Evolutionary conservation across 2,329 filamentous ascomycete genomes (phyloP).

Genomic region (Pezicula radicicola): DNA sequence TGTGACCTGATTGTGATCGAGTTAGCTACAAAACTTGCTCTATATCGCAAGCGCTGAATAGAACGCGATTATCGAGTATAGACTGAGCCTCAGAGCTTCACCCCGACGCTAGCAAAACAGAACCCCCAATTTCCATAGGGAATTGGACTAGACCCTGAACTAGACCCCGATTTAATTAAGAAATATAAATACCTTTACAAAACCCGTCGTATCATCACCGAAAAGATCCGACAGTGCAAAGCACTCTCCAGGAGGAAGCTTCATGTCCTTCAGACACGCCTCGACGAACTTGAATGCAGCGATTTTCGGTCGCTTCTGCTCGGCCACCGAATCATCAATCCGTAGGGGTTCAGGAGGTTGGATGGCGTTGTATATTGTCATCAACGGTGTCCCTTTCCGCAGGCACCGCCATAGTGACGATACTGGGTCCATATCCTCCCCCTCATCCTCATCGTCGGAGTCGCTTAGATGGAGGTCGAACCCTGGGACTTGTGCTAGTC

Average conservation of each 20-base stretch:
- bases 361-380: slow-evolving; percentile 85
- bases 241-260: slow-evolving; percentile 75
- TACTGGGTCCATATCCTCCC: slow-evolving; percentile 73
- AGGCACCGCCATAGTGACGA: slow-evolving; percentile 88
- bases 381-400: slow-evolving; percentile 76
- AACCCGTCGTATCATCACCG: slow-evolving; percentile 92
- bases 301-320: slow-evolving; percentile 78
- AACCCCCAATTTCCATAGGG: neutral
- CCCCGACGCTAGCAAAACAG: neutral
- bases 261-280: slow-evolving; percentile 79
- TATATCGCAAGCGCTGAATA: neutral
- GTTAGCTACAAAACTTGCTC: neutral
- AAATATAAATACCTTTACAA: slow-evolving; percentile 70
- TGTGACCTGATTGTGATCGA: slow-evolving; percentile 56
- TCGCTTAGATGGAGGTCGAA: slow-evolving; percentile 75
- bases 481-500: slow-evolving; percentile 77
- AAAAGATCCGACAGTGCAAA: slow-evolving; percentile 92
- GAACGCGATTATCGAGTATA: neutral
- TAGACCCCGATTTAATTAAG: neutral
- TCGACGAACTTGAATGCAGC: slow-evolving; percentile 92
- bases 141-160: neutral
- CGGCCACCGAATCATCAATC: slow-evolving; percentile 61
- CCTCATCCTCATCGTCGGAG: slow-evolving; percentile 66
- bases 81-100: too few species aligned
- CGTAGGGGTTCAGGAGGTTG: slow-evolving; percentile 66